Evolutionary conservation across 1,284 basidiomycete species (phyloP), one percentile per base, ranked within the genome.

Genomic region (Volvariella volvacea): DNA sequence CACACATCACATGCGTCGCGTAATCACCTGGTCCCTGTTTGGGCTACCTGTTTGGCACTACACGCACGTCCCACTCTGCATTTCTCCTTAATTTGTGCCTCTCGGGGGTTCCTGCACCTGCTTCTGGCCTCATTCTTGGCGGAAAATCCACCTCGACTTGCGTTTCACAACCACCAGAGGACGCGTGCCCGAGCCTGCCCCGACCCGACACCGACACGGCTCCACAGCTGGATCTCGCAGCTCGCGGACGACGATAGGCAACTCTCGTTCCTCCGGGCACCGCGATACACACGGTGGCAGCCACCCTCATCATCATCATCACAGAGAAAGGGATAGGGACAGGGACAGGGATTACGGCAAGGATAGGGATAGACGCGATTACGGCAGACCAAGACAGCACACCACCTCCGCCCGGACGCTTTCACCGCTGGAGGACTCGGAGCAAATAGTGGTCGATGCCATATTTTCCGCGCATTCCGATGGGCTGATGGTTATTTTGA

Each of bases 401-500:
- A n/a, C n/a, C n/a, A n/a, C n/a, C n/a, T n/a, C n/a, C 25, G 12
- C 34, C 6, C 34, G 8, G n/a, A 36, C 34, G 6, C 34, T 7
- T 7, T 36, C 34, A 36, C 34, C n/a, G n/a, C 4, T 15, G 14
- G 19, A 15, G 15, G 34, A 36, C n/a, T 36, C 34, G 15, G 53
- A 52, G 2, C 55, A 52, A 31, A 62, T 78, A 43, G 48, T 66
- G 21, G 83, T 88, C 14, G 86, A 88, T 53, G 82, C 83, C 2
- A 87, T 88, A 46, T 87, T 88, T 58, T 85, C 83, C 30, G 85
- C 82, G 2, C 85, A 88, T 57, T 87, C 84, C 19, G 85, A 88
- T 57, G 85, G 85, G 3, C 66, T 88, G 47, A 76, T 88, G 66
- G 81, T 86, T 50, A 84, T 88, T 49, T 62, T 88, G 8, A 74